Conservation (phyloP, 2,329 filamentous ascomycete species). For the Sarocladium strictum region DNA sequence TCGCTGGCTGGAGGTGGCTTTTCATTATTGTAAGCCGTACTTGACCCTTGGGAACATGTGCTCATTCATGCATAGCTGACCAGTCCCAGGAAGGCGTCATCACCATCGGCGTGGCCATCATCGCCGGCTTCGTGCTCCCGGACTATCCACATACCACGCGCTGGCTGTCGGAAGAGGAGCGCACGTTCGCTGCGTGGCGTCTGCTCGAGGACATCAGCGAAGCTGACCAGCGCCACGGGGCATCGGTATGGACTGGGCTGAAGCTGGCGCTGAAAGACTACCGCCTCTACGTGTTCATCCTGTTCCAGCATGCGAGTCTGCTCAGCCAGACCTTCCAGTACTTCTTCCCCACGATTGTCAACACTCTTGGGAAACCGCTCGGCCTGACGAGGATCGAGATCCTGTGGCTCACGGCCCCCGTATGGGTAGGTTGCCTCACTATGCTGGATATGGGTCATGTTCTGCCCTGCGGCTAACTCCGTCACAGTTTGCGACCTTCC, state of each 20-base stretch:
- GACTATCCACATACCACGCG: conserved; percentile 47
- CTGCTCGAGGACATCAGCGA: conserved; percentile 43
- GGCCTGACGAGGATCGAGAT: conserved; percentile 50
- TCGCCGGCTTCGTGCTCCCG: conserved; percentile 35
- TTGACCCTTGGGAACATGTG: too few species aligned
- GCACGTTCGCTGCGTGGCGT: conserved; percentile 45
- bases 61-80: neutral
- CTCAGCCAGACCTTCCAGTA: conserved; percentile 55
- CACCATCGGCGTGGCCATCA: conserved; percentile 30
- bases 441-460: too few species aligned
- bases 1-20: conserved; percentile 59
- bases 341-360: conserved; percentile 60
- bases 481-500: conserved; percentile 46
- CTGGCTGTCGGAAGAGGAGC: conserved; percentile 46
- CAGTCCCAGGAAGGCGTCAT: conserved; percentile 29
- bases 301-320: conserved; percentile 47
- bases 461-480: too few species aligned
- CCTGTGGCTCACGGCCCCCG: conserved; percentile 50
- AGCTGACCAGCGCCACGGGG: conserved; percentile 30
- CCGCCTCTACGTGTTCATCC: conserved; percentile 45
- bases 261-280: conserved; percentile 42
- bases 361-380: conserved; percentile 36
- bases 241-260: conserved; percentile 37
- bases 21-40: conserved; percentile 48
- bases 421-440: conserved; percentile 36